These are phyloP conservation scores for Ceratocystiopsis minuta DNA, from an alignment of 2,329 filamentous ascomycete genomes.

Conservation along the genomic window DNA sequence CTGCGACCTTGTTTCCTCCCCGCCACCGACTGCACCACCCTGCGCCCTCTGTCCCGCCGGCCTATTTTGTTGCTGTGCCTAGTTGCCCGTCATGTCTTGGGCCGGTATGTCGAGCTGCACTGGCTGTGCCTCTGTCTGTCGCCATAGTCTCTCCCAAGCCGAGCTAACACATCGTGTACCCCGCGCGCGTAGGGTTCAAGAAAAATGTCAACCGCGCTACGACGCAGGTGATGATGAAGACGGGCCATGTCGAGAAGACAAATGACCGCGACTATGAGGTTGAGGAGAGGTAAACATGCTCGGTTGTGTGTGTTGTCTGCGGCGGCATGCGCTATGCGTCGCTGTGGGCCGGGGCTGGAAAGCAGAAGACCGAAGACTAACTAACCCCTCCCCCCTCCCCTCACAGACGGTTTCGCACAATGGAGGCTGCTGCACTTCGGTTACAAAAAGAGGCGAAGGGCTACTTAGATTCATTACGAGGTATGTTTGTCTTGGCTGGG, in stretches of 20 bases:
- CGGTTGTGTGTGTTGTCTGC: background rate
- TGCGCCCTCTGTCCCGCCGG: background rate
- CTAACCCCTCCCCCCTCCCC: too few relatives aligned
- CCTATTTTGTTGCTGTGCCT: background rate
- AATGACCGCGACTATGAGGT: constrained; percentile 98
- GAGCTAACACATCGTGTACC: background rate
- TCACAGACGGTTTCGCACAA: constrained; percentile 75
- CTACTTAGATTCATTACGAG: constrained; percentile 87
- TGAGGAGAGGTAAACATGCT: constrained; percentile 53
- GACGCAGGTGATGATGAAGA: constrained; percentile 99
- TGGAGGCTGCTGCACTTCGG: constrained; percentile 84
- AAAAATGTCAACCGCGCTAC: constrained; percentile 97
- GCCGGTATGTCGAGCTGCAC: constrained; percentile 19
- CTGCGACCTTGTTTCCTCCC: background rate
- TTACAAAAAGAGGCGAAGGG: constrained; percentile 97
- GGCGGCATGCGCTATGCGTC: too few relatives aligned
- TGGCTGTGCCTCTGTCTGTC: too few relatives aligned
- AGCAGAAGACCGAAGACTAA: background rate
- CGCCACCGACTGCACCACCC: background rate
- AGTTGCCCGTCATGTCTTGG: constrained; percentile 25
- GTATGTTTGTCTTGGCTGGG: constrained; percentile 22
- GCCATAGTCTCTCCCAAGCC: too few relatives aligned
- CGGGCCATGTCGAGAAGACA: constrained; percentile 93
- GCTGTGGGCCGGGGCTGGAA: background rate
- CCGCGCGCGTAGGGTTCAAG: constrained; percentile 46